Evolutionary conservation across 2,329 filamentous ascomycete genomes (phyloP).

Genomic region (Fusarium piperis): DNA sequence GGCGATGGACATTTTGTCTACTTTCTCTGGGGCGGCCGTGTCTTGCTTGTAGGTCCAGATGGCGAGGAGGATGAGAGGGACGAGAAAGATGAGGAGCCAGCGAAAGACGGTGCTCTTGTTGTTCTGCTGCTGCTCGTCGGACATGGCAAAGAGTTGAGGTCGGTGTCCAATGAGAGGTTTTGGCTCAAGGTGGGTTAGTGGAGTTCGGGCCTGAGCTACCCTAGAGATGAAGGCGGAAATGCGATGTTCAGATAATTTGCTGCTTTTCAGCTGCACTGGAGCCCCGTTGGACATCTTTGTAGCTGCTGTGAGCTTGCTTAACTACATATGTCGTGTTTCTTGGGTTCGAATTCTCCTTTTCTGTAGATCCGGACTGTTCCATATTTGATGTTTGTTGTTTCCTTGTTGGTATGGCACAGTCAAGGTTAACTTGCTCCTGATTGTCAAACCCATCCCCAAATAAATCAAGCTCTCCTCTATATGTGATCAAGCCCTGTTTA

Average conservation of each 20-base stretch:
- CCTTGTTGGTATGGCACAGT: too few relatives aligned
- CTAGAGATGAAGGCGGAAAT: background rate
- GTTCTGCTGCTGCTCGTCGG: conserved; percentile 21
- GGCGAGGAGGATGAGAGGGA: conserved; percentile 11
- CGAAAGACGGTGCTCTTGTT: conserved; percentile 10
- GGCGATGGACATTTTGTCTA: conserved; percentile 41
- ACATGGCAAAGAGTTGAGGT: conserved; percentile 20
- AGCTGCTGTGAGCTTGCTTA: background rate
- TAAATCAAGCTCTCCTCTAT: background rate
- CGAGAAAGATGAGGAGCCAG: conserved; percentile 18
- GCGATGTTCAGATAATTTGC: background rate
- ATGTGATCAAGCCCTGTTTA: background rate
- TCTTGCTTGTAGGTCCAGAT: background rate
- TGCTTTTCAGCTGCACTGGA: background rate
- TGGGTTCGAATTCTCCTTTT: background rate
- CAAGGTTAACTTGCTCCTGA: background rate
- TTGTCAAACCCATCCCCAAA: background rate
- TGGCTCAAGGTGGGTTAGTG: conserved; percentile 10
- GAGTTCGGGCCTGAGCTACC: conserved; percentile 12
- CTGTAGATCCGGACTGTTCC: background rate
- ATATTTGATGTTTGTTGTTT: too few relatives aligned
- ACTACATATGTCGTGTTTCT: background rate
- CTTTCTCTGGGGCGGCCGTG: background rate
- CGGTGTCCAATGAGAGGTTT: conserved; percentile 17
- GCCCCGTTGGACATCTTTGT: fast-evolving